Conservation (phyloP, 306 rosid species). For the Pachyrhizus erosus region DNA sequence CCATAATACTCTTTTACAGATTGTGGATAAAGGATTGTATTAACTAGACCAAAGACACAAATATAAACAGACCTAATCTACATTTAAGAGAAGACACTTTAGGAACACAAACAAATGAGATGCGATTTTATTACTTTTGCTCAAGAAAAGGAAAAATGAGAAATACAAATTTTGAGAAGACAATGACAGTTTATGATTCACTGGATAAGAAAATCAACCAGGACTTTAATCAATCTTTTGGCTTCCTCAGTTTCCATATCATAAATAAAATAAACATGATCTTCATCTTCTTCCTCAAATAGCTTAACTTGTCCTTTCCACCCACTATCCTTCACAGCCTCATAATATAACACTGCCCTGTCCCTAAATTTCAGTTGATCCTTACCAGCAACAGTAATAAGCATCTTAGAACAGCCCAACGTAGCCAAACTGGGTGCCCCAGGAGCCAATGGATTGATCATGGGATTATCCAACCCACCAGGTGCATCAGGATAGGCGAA, state of each 20-base stretch:
- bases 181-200: no score
- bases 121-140: no score
- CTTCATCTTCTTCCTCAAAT: conserved; percentile 36
- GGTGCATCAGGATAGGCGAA: conserved; percentile 41
- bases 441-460: conserved; percentile 43
- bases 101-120: no score
- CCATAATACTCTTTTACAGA: no score
- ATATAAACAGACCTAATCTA: no score
- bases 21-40: no score
- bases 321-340: conserved; percentile 39
- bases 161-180: no score
- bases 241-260: not conserved
- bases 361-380: conserved; percentile 40
- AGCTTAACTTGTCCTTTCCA: conserved; percentile 46
- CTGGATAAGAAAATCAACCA: conserved; percentile 17
- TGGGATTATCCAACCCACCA: conserved; percentile 47
- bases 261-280: conserved; percentile 34
- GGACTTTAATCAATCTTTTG: conserved; percentile 5
- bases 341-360: conserved; percentile 34
- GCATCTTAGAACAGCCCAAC: conserved; percentile 42
- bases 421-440: conserved; percentile 47
- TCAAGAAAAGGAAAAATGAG: no score
- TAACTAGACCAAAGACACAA: no score
- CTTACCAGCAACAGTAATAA: conserved; percentile 40
- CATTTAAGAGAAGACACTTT: no score